These are phyloP conservation scores for Agapanthus africanus DNA, from an alignment of 106 monocot species.

Conservation along the genomic window DNA sequence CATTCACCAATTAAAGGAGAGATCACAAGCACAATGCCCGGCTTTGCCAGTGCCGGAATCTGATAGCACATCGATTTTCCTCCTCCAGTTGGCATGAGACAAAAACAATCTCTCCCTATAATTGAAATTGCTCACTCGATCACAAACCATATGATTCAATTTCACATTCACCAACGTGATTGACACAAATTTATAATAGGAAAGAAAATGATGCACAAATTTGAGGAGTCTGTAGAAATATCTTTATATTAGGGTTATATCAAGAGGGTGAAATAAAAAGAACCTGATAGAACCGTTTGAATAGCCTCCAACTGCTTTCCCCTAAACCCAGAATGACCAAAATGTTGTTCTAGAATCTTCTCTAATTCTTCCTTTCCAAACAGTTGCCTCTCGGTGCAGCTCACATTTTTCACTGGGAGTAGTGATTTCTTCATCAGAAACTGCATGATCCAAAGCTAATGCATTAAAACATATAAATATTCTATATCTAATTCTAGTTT, in stretches of 20 bases:
- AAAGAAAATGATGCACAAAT: background rate
- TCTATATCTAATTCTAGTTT: too few relatives aligned
- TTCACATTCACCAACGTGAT: background rate
- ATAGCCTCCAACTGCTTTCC: constrained; percentile 91
- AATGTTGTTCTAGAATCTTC: constrained; percentile 49
- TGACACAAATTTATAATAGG: background rate
- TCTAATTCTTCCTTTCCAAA: constrained; percentile 44
- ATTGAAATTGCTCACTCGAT: background rate
- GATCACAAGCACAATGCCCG: constrained; percentile 82
- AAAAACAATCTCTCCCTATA: constrained; percentile 91
- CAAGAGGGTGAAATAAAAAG: background rate
- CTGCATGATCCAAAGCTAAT: too few relatives aligned
- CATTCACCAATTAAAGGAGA: constrained; percentile 89
- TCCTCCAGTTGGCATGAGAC: constrained; percentile 97
- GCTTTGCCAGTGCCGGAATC: constrained; percentile 75
- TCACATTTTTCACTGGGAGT: constrained; percentile 20
- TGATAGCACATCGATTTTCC: constrained; percentile 99
- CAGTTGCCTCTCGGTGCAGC: background rate
- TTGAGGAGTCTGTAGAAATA: background rate
- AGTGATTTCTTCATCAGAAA: constrained; percentile 57
- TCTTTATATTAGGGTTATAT: background rate
- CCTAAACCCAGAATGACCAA: constrained; percentile 65
- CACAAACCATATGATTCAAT: background rate
- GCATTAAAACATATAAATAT: too few relatives aligned
- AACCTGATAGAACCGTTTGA: constrained; percentile 70